These are phyloP conservation scores for Solanum virginianum DNA, from an alignment of 257 asterid genomes.

Conservation along the genomic window DNA sequence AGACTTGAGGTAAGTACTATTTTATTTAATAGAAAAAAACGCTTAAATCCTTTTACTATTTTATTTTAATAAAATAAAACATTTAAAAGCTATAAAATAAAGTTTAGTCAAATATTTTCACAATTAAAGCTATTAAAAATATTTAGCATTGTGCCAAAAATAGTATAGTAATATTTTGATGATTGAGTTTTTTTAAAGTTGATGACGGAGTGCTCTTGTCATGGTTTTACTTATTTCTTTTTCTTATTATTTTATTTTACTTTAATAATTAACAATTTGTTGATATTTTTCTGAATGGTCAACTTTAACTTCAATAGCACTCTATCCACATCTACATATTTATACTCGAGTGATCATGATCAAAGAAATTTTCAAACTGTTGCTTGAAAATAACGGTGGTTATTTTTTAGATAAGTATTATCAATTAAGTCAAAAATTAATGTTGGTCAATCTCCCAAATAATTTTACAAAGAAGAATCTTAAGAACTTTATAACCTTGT, in stretches of 20 bases:
- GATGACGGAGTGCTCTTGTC: not conserved
- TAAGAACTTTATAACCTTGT: not conserved
- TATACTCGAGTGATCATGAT: not conserved
- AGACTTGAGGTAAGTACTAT: not conserved
- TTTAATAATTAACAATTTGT: not conserved
- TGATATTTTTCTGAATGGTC: not conserved
- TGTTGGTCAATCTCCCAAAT: not conserved
- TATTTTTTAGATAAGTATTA: not conserved
- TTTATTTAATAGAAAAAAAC: not conserved
- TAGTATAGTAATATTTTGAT: not conserved
- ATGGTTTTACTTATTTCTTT: not conserved
- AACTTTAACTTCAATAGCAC: not conserved
- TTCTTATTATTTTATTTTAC: not conserved
- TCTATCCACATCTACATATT: not conserved
- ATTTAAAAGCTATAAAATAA: not conserved
- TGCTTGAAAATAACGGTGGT: not conserved
- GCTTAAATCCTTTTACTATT: not conserved
- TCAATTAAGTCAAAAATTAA: not conserved
- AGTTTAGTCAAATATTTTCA: not conserved
- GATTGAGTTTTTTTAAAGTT: not conserved
- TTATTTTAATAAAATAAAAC: not conserved
- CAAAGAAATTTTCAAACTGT: not conserved
- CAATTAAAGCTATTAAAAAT: not conserved
- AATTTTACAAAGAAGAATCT: not conserved
- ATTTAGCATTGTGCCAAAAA: not conserved